These are phyloP conservation scores for Hyphopichia fennica DNA, from an alignment of 1,139 yeast genomes.

Conservation along the genomic window DNA sequence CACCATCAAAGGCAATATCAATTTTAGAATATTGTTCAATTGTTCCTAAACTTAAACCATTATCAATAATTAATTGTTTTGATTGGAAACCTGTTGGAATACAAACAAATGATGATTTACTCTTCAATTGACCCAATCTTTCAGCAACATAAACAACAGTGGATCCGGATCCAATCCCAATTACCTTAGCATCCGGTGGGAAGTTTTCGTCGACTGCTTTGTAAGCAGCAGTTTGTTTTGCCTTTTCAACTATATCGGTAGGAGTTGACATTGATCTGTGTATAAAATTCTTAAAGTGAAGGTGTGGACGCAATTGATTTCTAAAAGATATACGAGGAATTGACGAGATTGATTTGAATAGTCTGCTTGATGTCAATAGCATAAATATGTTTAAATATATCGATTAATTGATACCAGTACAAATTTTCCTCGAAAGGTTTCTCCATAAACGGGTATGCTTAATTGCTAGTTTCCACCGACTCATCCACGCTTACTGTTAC, in stretches of 20 bases:
- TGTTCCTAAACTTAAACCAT: constrained; percentile 75
- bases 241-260: constrained; percentile 49
- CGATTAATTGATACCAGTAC: no score
- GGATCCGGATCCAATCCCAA: constrained; percentile 96
- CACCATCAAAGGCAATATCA: constrained; percentile 97
- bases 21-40: constrained; percentile 78
- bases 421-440: no score
- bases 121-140: constrained; percentile 71
- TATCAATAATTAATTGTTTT: constrained; percentile 77
- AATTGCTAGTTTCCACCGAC: no score
- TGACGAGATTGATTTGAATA: no score
- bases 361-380: no score
- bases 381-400: no score
- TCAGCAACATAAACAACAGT: constrained; percentile 97
- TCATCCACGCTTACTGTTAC: no score
- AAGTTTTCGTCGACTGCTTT: constrained; percentile 90
- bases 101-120: constrained; percentile 65
- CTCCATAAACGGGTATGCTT: no score
- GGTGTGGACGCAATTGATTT: no score
- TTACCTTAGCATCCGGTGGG: constrained; percentile 65
- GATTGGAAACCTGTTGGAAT: constrained; percentile 98
- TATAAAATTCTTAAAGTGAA: no score
- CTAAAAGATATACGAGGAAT: no score
- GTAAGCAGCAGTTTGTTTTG: constrained; percentile 87
- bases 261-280: not conserved